A percentile compares a stretch with the other conserved stretches of the same genome.
Conservation (phyloP, 163 green algal species). For the Scenedesmus sp. region DNA sequence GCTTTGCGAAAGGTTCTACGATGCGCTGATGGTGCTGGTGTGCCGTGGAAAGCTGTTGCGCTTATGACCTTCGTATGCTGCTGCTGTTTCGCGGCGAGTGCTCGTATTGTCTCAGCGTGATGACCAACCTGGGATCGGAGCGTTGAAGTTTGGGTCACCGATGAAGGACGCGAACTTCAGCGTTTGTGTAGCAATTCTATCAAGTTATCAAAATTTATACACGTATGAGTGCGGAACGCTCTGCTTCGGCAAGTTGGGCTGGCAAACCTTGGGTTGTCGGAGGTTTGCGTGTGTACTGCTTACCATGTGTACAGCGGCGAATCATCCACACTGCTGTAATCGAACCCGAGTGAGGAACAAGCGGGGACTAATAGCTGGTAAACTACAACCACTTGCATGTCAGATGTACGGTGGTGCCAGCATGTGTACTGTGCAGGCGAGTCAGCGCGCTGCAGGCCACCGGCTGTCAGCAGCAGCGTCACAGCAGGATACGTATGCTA, state of each 20-base stretch:
- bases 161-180: neutral
- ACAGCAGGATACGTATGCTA: too few relatives aligned
- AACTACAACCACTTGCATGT: too few relatives aligned
- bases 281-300: neutral
- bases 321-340: neutral
- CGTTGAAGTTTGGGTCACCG: neutral
- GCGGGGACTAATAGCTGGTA: too few relatives aligned
- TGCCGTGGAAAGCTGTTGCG: too few relatives aligned
- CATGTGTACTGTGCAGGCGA: too few relatives aligned
- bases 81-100: neutral
- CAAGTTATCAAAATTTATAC: neutral
- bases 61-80: neutral
- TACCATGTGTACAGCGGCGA: neutral
- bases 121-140: conserved; percentile 8
- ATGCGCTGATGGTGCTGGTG: neutral
- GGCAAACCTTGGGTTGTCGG: neutral
- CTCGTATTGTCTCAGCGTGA: conserved; percentile 8
- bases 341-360: too few relatives aligned
- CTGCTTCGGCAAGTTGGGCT: neutral
- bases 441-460: too few relatives aligned
- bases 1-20: neutral
- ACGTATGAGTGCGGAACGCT: neutral
- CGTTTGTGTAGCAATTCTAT: neutral
- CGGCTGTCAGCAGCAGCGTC: too few relatives aligned
- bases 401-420: too few relatives aligned